Base-by-base conservation (phyloP, 2,329 filamentous ascomycete genomes). In the Penicillium sp. region DNA sequence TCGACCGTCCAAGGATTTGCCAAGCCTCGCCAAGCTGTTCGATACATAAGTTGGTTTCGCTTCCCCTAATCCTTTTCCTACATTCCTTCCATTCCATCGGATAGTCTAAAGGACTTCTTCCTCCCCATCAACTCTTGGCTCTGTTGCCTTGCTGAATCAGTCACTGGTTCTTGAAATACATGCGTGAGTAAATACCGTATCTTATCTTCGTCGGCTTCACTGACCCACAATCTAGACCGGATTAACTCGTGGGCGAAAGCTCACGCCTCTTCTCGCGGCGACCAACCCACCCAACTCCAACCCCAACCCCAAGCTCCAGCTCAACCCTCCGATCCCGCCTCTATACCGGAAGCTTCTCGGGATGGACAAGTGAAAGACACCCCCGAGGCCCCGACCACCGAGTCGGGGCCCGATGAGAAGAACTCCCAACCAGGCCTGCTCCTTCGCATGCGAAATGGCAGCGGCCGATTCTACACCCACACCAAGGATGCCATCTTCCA, bases 181-280 rank as follows among this genome's bases (percentile, higher is more conserved):
- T 73, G 70, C 70, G 70, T 73, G 58, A 65, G 70, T 72, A n/a
- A n/a, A n/a, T 29, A 19, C 29, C 26, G 10, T 53, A 5, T 46
- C 31, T 22, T 22, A 33, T 11, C 52, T 43, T 35, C 48, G 37
- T 13, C 45, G 6, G 22, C 52, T 47, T 33, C 35, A 35, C 57
- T 55, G 29, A 56, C 64, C 62, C 45, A 59, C 58, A 13, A 43
- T 22, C 5, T 48, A 73, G 71, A 73, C 71, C 70, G 70, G 58
- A 73, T 73, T 70, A 64, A 69, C 59, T 73, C 71, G 71, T 73
- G 71, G 71, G 71, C 71, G 71, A 73, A 73, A 73, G 71, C 71
- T 73, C 71, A 73, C 71, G 70, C 70, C 22, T 69, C 68, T 33
- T 63, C 63, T 45, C 8, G 39, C 21, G 41, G 26, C 41, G 19